Evolutionary conservation across 2,329 filamentous ascomycete species (phyloP), one percentile per base, ranked within the genome.

Genomic region (Diaporthe capsici): DNA sequence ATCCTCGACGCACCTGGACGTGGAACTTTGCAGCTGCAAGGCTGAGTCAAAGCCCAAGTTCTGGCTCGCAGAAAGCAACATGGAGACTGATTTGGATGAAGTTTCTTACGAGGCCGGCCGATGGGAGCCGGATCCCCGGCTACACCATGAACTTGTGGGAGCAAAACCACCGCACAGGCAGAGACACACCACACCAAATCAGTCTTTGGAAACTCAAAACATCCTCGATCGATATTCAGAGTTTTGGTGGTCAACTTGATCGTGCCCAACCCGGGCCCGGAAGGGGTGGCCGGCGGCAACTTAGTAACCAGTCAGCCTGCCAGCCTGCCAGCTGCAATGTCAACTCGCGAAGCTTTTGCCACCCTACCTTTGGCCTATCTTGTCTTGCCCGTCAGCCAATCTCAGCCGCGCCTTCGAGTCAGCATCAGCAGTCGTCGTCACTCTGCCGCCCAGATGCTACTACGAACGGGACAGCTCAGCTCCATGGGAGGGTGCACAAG

Each of bases 371-470:
- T 42, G 34, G 47, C 44, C 60, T 58, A 51, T 61, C 60, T 47
- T 55, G 58, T 67, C 58, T 73, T 55, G 60, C 39, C 17, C 42
- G 47, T 22, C 60, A 61, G 72, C 75, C 75, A 76, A 72, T 76
- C 42, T 55, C 53, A 55, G 20, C 25, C 15, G 34, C 34, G 49
- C 10, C 49, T 72, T 15, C 72, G 72, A 76, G 72, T 76, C 72
- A 72, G 72, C 51, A 37, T 15, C 67, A 65, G 51, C 37, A 72
- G 47, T 28, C 31, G 67, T 44, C 67, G 60, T 53, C 71, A 61
- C 51, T 44, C 28, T 65, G 34, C 34, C 15, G 47, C 25, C 49
- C 65, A 70, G 65, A 42, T 65, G 47, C 61, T 31, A 55, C 31
- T 65, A 37, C 53, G 17, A 9, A 60, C 49, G 49, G 58, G 28